These are phyloP conservation scores for Nymphaea colorata DNA, from an alignment of 164 flowering plant species.

Conservation along the genomic window DNA sequence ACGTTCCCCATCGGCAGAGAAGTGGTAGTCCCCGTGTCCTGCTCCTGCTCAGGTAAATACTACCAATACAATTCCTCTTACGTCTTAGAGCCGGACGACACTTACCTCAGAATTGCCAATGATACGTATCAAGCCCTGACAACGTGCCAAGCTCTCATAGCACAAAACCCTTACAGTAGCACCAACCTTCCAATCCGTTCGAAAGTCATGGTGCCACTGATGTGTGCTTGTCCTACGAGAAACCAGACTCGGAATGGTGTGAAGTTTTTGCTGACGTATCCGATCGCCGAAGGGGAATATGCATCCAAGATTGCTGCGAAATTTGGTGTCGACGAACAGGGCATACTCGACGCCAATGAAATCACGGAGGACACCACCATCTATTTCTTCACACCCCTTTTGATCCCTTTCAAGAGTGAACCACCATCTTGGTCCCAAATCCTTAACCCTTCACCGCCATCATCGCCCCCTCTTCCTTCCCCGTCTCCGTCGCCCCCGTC, in stretches of 20 bases:
- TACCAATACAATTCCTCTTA: slow-evolving; percentile 47
- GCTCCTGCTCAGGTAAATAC: slow-evolving; percentile 34
- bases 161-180: slow-evolving; percentile 23
- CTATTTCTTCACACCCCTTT: slow-evolving; percentile 33
- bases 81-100: slow-evolving; percentile 16
- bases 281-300: slow-evolving; percentile 21
- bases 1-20: slow-evolving; percentile 19
- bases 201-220: slow-evolving; percentile 31
- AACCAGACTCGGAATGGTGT: slow-evolving; percentile 31
- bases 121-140: slow-evolving; percentile 56
- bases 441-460: slow-evolving; percentile 4
- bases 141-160: slow-evolving; percentile 53
- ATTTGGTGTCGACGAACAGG: slow-evolving; percentile 24
- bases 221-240: slow-evolving; percentile 60
- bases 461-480: slow-evolving; percentile 9
- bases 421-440: slow-evolving; percentile 14
- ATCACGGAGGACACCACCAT: slow-evolving; percentile 10
- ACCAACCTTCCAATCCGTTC: slow-evolving; percentile 12
- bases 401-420: slow-evolving; percentile 34
- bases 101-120: slow-evolving; percentile 42
- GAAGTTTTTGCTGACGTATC: slow-evolving; percentile 34
- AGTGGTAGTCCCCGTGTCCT: slow-evolving; percentile 46
- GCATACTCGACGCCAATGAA: slow-evolving; percentile 35
- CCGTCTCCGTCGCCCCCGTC: slow-evolving; percentile 7
- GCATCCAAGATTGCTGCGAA: slow-evolving; percentile 18